These are phyloP conservation scores for Lyophyllum shimeji DNA, from an alignment of 768 basidiomycete species.

Conservation along the genomic window DNA sequence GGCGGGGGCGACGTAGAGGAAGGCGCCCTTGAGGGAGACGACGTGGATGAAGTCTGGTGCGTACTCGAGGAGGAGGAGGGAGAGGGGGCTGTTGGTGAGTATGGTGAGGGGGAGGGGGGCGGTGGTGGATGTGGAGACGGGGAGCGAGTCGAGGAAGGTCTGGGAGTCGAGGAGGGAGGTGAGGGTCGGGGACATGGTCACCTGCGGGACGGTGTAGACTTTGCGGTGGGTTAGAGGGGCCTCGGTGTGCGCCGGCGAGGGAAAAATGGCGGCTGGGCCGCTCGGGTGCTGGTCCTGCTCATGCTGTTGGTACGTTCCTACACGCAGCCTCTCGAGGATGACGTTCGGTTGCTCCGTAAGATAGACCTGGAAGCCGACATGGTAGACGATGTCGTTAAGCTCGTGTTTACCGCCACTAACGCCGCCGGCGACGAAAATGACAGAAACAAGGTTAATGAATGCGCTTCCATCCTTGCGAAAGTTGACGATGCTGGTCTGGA, in stretches of 20 bases:
- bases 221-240: conserved; percentile 33
- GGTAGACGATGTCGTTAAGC: conserved; percentile 74
- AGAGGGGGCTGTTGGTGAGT: conserved; percentile 45
- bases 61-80: conserved; percentile 58
- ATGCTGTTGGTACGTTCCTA: conserved; percentile 80
- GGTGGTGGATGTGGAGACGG: conserved; percentile 40
- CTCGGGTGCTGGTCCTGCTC: conserved; percentile 14
- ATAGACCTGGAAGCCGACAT: conserved; percentile 96
- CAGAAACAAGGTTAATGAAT: conserved; percentile 90
- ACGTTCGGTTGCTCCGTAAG: conserved; percentile 82
- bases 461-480: conserved; percentile 81
- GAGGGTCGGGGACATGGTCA: conserved; percentile 53
- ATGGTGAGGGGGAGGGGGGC: conserved; percentile 19
- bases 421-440: conserved; percentile 82
- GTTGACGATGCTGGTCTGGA: conserved; percentile 85
- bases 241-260: conserved; percentile 12
- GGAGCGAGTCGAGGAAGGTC: conserved; percentile 51
- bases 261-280: no score
- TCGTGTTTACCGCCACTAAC: conserved; percentile 46
- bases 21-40: conserved; percentile 87
- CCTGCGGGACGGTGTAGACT: conserved; percentile 50
- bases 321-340: conserved; percentile 77
- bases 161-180: conserved; percentile 41
- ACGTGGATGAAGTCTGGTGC: conserved; percentile 86
- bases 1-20: conserved; percentile 89